These are phyloP conservation scores for Flaveria bidentis DNA, from an alignment of 129 eudicot genomes.

Conservation along the genomic window DNA sequence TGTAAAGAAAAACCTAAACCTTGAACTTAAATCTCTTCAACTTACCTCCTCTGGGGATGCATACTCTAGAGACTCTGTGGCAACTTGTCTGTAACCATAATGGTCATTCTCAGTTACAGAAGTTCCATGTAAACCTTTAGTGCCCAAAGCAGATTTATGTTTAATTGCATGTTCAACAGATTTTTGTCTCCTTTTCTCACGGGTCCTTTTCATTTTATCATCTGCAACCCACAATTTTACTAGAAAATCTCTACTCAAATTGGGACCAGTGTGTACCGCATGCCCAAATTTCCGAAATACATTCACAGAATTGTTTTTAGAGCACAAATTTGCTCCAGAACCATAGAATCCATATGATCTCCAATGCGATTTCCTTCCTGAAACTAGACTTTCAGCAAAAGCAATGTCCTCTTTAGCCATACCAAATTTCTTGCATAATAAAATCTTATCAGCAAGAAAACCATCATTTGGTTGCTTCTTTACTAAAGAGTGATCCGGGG, in stretches of 20 bases:
- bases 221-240: conserved; percentile 74
- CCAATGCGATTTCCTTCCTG: conserved; percentile 27
- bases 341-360: conserved; percentile 29
- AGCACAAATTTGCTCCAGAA: conserved; percentile 3
- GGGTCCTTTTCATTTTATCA: conserved; percentile 39
- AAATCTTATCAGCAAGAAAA: conserved; percentile 19
- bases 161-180: conserved; percentile 18
- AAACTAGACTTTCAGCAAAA: conserved; percentile 14
- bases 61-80: conserved; percentile 51
- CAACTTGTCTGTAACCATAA: conserved; percentile 51
- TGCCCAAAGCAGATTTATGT: conserved; percentile 26
- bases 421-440: conserved; percentile 23
- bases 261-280: conserved; percentile 41
- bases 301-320: conserved; percentile 25
- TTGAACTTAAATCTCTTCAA: conserved; percentile 21
- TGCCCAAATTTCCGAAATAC: conserved; percentile 35
- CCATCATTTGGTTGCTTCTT: conserved; percentile 28
- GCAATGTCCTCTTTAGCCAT: conserved; percentile 26
- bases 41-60: conserved; percentile 76
- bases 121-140: conserved; percentile 31
- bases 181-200: conserved; percentile 39
- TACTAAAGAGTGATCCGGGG: conserved; percentile 2
- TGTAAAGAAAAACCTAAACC: not conserved
- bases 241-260: conserved; percentile 72
- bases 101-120: conserved; percentile 37